Conservation (phyloP, 2,329 filamentous ascomycete species). For the Septoria petroselini region DNA sequence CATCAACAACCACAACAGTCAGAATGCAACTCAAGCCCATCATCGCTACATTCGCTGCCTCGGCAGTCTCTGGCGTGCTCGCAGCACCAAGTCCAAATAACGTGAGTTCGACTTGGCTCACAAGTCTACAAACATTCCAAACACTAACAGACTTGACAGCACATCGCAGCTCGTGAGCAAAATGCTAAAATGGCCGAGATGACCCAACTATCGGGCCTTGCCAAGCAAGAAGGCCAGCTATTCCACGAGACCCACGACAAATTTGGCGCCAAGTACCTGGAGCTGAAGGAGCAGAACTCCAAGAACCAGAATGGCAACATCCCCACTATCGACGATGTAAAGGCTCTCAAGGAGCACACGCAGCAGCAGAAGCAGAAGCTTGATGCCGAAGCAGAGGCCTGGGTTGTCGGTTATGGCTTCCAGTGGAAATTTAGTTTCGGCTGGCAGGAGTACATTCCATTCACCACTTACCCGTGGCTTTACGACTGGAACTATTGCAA, state of each 20-base stretch:
- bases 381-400: background rate
- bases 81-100: slow-evolving; percentile 1
- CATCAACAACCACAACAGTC: background rate
- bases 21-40: slow-evolving; percentile 15
- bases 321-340: background rate
- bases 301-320: background rate
- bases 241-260: background rate
- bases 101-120: too few species aligned
- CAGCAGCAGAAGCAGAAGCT: background rate
- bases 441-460: background rate
- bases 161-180: slow-evolving; percentile 6
- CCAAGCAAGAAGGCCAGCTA: background rate
- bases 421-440: too few species aligned
- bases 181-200: background rate
- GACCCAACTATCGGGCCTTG: background rate
- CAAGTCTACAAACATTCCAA: background rate
- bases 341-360: slow-evolving; percentile 1
- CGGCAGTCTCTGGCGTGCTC: slow-evolving; percentile 9
- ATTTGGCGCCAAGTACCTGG: background rate
- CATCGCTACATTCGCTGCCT: slow-evolving; percentile 7
- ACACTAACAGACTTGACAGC: background rate
- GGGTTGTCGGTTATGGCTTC: background rate
- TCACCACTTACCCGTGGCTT: background rate
- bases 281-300: background rate
- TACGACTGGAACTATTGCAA: background rate